These are phyloP conservation scores for Fusarium camptoceras DNA, from an alignment of 2,329 filamentous ascomycete genomes.

Conservation along the genomic window DNA sequence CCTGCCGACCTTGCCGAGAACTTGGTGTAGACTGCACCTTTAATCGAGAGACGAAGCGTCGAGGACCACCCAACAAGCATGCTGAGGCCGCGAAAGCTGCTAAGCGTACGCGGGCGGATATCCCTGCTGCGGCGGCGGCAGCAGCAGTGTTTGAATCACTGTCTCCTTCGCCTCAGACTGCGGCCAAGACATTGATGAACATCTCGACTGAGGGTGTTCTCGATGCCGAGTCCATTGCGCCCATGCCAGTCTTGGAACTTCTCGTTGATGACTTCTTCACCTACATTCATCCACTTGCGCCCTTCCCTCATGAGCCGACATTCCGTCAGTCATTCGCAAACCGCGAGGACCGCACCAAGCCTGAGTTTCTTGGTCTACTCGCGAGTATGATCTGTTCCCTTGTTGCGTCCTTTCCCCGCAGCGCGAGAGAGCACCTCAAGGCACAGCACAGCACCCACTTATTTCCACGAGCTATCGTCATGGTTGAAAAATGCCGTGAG, in stretches of 20 bases:
- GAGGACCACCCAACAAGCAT: constrained; percentile 70
- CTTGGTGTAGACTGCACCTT: constrained; percentile 70
- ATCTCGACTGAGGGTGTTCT: constrained; percentile 57
- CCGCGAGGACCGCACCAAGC: constrained; percentile 73
- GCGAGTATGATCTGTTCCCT: constrained; percentile 79
- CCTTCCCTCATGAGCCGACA: constrained; percentile 82
- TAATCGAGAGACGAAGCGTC: constrained; percentile 67
- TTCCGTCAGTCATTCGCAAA: constrained; percentile 76
- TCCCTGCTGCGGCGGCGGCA: constrained; percentile 29
- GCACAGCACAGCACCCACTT: constrained; percentile 70
- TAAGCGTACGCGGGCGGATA: constrained; percentile 59
- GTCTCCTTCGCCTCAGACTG: constrained; percentile 60
- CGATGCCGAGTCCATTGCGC: constrained; percentile 77
- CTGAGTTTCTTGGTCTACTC: constrained; percentile 75
- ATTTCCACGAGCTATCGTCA: constrained; percentile 75
- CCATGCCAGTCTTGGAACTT: constrained; percentile 73
- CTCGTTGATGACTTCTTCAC: constrained; percentile 86
- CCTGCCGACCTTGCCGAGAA: constrained; percentile 67
- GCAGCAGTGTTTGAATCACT: constrained; percentile 41
- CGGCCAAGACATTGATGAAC: constrained; percentile 62
- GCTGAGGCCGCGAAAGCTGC: constrained; percentile 66
- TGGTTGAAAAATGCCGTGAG: constrained; percentile 77
- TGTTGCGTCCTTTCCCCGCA: constrained; percentile 81
- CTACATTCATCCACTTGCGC: constrained; percentile 80
- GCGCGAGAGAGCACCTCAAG: constrained; percentile 76